Base-by-base conservation (phyloP, 2,329 filamentous ascomycete genomes). In the Rhynchosporium secalis region DNA sequence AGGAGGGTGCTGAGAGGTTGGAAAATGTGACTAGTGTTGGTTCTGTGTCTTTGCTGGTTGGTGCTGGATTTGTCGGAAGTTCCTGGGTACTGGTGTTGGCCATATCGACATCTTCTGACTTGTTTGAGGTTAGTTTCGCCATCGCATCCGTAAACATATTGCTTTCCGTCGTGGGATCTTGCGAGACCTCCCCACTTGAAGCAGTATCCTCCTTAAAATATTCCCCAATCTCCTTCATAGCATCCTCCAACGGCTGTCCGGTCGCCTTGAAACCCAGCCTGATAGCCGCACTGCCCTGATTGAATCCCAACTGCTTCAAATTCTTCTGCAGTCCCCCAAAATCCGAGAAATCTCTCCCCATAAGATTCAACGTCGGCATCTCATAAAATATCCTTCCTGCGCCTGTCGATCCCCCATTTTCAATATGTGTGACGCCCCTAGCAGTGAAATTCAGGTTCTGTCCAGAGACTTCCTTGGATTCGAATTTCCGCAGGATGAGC, bases 241-340 rank as follows among this genome's bases (percentile, higher is more conserved):
- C 94, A 66, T 94, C 90, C 68, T 92, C 91, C 33, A 98, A 77
- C 2, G 92, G 92, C 73, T 85, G 86, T 12, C 89, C 87, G 6
- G 91, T 95, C 66, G 82, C 82, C 72, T 83, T 86, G 77, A 94
- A 98, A 40, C 81, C 86, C 63, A 99, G 77, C 62, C 91, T 84
- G 60, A 99, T 81, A 60, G 96, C 78, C 4, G 91, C 87, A 71
- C 84, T 94, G 5, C 95, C 94, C 54, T 86, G 88, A 73, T 93
- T 96, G 71, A 96, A 88, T 0, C 95, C 95, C 20, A 98, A 78
- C 74, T 96, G 91, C 4, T 87, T 87, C 51, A 99, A 77, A 0
- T 91, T 93, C 80, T 96, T 96, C 75, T 97, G 92, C 62, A 98
- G 82, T 71, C 96, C 93, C 20, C 81, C 80, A 70, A 98, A 91